Evolutionary conservation across 306 rosid genomes (phyloP).

Genomic region (Prunus kanzakura): DNA sequence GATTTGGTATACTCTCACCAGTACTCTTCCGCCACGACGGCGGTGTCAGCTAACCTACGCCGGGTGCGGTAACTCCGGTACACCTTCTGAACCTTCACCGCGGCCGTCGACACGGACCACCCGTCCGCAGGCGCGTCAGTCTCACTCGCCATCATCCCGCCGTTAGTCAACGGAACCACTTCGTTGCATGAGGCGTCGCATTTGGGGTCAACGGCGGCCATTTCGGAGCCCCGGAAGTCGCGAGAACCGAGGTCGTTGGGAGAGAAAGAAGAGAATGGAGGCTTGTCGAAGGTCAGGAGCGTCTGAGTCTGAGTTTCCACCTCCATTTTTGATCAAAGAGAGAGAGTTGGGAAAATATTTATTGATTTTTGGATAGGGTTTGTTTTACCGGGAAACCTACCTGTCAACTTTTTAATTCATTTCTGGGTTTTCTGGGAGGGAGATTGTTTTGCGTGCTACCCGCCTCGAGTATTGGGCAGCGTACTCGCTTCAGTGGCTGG

Average conservation of each 20-base stretch:
- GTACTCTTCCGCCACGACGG: constrained; percentile 86
- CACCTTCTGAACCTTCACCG: constrained; percentile 64
- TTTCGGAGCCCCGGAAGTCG: constrained; percentile 13
- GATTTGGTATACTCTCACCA: constrained; percentile 49
- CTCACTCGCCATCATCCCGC: neutral
- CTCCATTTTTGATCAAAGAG: constrained; percentile 36
- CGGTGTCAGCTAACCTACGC: constrained; percentile 88
- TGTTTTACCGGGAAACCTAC: constrained; percentile 12
- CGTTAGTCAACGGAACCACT: neutral
- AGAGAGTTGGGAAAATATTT: neutral
- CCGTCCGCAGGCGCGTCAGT: constrained; percentile 10
- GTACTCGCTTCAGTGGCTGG: neutral
- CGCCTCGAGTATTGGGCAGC: neutral
- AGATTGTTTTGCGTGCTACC: neutral
- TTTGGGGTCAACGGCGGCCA: constrained; percentile 7
- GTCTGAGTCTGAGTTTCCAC: constrained; percentile 39
- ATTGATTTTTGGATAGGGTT: neutral
- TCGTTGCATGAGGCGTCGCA: neutral
- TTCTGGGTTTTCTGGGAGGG: neutral
- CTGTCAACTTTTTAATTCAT: neutral
- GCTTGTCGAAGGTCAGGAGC: constrained; percentile 27
- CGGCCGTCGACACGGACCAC: constrained; percentile 37
- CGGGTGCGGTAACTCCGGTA: constrained; percentile 90
- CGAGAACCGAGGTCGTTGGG: constrained; percentile 10
- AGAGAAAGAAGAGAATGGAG: constrained; percentile 34